Base-by-base conservation (phyloP, 495 filamentous ascomycete genomes). In the Aspergillus diversus region DNA sequence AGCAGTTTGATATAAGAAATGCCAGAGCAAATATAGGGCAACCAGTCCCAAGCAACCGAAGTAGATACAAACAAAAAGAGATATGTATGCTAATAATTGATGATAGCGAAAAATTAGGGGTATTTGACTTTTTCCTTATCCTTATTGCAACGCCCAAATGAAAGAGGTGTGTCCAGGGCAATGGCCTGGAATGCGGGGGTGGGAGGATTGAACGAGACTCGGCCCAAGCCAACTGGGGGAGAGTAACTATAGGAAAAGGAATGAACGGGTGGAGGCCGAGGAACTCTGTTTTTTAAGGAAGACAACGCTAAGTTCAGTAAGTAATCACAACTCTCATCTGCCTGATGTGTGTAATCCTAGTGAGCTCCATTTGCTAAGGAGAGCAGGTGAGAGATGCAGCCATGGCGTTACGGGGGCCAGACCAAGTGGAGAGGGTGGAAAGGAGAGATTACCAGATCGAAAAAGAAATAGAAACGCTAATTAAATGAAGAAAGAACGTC, bases 181-280 rank as follows among this genome's bases (percentile, higher is more conserved):
- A 62, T 66, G 61, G 59, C 27, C 35, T 64, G 67, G 67, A 69
- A 69, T 69, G 67, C 59, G 61, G 67, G 62, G 67, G 43, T 39
- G 31, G 47, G 15, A 49, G 21, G 21, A n/a, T 33, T 43, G 46
- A 64, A 56, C 37, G 42, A 60, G 56, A 57, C 31, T 47, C 17
- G 35, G 49, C 32, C 35, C 43, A 35, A 11, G n/a, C 57, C 7
- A 16, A 51, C 7, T 6, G 39, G 16, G 12, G 47, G 47, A 6
- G 15, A 31, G 2, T 11, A 43, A 17, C 16, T 17, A 50, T n/a
- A 27, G 16, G 27, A 11, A 50, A 50, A 50, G 1, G 47, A 50
- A 50, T 50, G 16, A 21, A 21, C 21, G 47, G 17, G 53, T 21
- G 53, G 33, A 54, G 51, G 39, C 32, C 35, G 48, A 27, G 48